Evolutionary conservation across 2,329 filamentous ascomycete genomes (phyloP), one percentile per base, ranked within the genome.

Genomic region (Elsinoe fawcettii): DNA sequence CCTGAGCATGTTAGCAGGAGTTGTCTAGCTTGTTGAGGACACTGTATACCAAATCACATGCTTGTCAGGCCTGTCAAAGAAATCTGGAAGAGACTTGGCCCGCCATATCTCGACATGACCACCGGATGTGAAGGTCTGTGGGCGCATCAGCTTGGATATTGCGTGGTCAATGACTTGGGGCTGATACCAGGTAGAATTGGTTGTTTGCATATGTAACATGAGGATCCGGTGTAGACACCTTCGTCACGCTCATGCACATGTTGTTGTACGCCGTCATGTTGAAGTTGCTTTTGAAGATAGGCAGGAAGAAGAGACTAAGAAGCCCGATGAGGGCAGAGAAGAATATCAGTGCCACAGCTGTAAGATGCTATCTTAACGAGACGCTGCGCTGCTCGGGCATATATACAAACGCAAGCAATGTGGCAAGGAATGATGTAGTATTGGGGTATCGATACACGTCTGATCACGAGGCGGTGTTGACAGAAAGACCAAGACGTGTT

Each of bases 31-130:
- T n/a, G 14, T 56, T 20, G 14, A n/a, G 11, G 55, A 59, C 56
- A 54, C 56, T 16, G 61, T n/a, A n/a, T n/a, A 66, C 70, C 71
- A 75, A 11, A 76, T 68, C 5, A 71, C 67, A 25, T 70, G 68
- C 60, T 72, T 74, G 5, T 66, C 66, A 51, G 67, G 66, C 12
- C 65, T 61, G 34, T 70, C 65, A 57, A 71, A 69, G 56, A 76
- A 74, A 41, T 71, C 66, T 53, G 72, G 69, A 16, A 76, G 63
- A 8, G 65, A 67, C 36, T 70, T 66, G 2, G 72, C 70, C 34
- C 70, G 68, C 74, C 74, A 77, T 22, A 77, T 67, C 51, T 75
- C 73, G 32, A 77, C 66, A 11, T 72, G 68, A 51, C 72, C 67
- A 25, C 73, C 74, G n/a, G 67, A 71, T 2, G 74, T 77, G 62